Evolutionary conservation across 2,329 filamentous ascomycete species (phyloP).

Genomic region (Thielaviopsis ethacetica): DNA sequence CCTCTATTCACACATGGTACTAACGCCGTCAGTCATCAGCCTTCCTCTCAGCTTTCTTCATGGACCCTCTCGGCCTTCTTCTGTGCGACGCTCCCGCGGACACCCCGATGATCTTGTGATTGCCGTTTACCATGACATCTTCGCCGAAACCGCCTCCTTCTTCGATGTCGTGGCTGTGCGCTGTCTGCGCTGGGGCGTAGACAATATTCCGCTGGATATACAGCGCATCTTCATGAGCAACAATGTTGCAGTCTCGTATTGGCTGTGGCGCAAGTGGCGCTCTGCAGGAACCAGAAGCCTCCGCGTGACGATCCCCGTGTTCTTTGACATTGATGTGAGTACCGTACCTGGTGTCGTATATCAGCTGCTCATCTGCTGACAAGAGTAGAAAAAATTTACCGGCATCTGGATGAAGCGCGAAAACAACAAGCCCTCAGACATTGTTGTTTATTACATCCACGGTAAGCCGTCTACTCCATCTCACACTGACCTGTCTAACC

Average conservation of each 20-base stretch:
- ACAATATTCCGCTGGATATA: constrained; percentile 49
- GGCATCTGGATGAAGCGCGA: constrained; percentile 57
- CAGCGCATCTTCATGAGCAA: constrained; percentile 66
- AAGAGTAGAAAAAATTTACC: constrained; percentile 26
- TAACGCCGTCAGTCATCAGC: background rate
- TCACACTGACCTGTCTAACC: background rate
- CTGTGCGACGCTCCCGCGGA: constrained; percentile 6
- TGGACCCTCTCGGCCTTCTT: constrained; percentile 2
- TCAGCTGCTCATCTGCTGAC: background rate
- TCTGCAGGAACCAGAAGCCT: constrained; percentile 38
- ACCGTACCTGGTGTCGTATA: background rate
- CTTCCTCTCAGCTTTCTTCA: constrained; percentile 5
- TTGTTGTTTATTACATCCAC: constrained; percentile 71
- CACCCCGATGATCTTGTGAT: constrained; percentile 8
- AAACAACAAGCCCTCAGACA: constrained; percentile 44
- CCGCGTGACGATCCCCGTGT: constrained; percentile 41
- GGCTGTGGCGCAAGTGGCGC: constrained; percentile 53
- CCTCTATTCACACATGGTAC: background rate
- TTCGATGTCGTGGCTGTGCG: constrained; percentile 67
- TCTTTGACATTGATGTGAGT: constrained; percentile 26
- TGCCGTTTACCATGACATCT: constrained; percentile 22
- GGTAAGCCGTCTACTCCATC: constrained; percentile 29
- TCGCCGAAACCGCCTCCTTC: constrained; percentile 50
- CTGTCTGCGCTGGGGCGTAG: constrained; percentile 64
- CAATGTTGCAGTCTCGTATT: constrained; percentile 54